Evolutionary conservation across 2,329 filamentous ascomycete genomes (phyloP).

Genomic region (Dactylellina sp.): DNA sequence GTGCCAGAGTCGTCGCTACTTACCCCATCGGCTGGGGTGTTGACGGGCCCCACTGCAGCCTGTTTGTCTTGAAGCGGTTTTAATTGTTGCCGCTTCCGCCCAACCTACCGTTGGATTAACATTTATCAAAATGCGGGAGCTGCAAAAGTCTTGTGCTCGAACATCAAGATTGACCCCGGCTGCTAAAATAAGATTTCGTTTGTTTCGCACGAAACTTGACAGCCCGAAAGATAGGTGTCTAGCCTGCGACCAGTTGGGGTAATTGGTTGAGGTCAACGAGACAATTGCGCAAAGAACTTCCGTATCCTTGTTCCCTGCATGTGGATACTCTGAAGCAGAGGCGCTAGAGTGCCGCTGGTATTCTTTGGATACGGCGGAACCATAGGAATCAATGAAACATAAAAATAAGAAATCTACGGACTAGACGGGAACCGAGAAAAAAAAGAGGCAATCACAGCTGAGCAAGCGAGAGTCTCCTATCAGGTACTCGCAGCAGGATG

Average conservation of each 20-base stretch:
- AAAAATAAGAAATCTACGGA: constrained; percentile 25
- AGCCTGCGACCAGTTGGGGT: constrained; percentile 53
- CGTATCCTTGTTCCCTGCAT: constrained; percentile 56
- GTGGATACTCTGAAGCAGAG: constrained; percentile 38
- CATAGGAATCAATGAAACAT: constrained; percentile 53
- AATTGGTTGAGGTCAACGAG: constrained; percentile 54
- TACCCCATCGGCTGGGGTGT: constrained; percentile 38
- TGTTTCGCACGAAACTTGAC: constrained; percentile 57
- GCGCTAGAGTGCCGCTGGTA: constrained; percentile 54
- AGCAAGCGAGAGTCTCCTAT: constrained; percentile 44
- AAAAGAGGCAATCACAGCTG: constrained; percentile 43
- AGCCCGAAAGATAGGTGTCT: constrained; percentile 55
- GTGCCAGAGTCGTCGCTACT: constrained; percentile 40
- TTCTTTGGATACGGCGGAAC: constrained; percentile 32
- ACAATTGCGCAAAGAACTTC: constrained; percentile 57
- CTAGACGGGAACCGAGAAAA: constrained; percentile 22
- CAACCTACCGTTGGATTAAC: constrained; percentile 52
- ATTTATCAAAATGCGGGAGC: constrained; percentile 53
- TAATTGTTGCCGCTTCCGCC: constrained; percentile 55
- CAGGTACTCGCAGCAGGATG: constrained; percentile 37
- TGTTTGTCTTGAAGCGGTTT: constrained; percentile 55
- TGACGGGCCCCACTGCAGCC: constrained; percentile 35
- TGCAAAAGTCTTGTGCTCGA: constrained; percentile 53
- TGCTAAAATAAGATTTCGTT: constrained; percentile 57
- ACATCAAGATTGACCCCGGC: constrained; percentile 46